A percentile compares a stretch with the other conserved stretches of the same genome.
phyloP scores from a whole-genome alignment of 305 asterid genomes.

The Fraxinus ornus region DNA sequence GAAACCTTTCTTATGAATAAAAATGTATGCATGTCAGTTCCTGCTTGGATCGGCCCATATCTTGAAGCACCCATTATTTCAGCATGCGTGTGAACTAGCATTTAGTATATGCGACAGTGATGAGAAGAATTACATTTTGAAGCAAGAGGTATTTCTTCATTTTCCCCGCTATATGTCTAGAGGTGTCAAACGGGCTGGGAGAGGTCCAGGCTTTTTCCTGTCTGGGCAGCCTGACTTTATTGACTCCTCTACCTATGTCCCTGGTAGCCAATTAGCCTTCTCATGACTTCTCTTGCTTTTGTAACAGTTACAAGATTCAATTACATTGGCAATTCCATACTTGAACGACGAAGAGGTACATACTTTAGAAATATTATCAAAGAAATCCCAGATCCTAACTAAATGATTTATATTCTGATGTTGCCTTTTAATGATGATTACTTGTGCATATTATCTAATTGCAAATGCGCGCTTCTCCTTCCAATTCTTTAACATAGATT shows the following conservation, averaged over 20 bases:
- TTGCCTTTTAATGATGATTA: conserved; percentile 2
- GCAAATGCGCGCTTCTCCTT: background rate
- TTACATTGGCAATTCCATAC: conserved; percentile 51
- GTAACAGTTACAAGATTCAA: conserved; percentile 54
- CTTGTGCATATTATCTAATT: background rate
- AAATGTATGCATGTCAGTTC: conserved; percentile 54
- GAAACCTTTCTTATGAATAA: conserved; percentile 9
- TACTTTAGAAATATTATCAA: conserved; percentile 6
- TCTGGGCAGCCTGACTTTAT: background rate
- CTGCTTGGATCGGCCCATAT: conserved; percentile 85
- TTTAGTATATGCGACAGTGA: conserved; percentile 54
- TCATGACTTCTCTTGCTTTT: conserved; percentile 17
- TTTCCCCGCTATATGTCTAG: background rate
- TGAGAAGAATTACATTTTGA: conserved; percentile 48
- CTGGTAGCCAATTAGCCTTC: conserved; percentile 7
- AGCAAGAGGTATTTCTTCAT: conserved; percentile 57
- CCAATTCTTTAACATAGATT: background rate
- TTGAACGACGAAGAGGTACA: conserved; percentile 59
- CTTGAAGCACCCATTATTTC: conserved; percentile 76
- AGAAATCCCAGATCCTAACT: background rate
- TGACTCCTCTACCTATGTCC: conserved; percentile 2
- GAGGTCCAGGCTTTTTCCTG: background rate
- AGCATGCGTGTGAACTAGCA: conserved; percentile 66
- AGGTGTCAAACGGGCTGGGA: background rate
- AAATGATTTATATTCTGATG: background rate